These are phyloP conservation scores for Sporothrix variecibatus DNA, from an alignment of 2,329 filamentous ascomycete genomes.

Conservation along the genomic window DNA sequence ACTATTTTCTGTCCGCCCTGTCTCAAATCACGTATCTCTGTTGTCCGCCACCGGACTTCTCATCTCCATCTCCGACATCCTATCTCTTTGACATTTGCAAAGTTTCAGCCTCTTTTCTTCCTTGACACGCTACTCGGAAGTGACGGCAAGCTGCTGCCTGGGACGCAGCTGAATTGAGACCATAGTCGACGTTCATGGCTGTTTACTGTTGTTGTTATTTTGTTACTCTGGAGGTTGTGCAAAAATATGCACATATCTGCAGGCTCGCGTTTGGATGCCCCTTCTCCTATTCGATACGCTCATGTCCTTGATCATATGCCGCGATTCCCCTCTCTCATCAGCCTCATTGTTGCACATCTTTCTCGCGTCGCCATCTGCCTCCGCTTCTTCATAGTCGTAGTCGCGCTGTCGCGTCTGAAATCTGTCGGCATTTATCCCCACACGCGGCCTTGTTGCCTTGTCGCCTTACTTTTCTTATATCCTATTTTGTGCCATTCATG, in stretches of 20 bases:
- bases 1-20: not conserved
- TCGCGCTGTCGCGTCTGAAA: not conserved
- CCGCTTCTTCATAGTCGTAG: not conserved
- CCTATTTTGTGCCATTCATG: not conserved
- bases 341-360: not conserved
- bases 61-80: not conserved
- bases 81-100: not conserved
- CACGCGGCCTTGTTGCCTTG: not conserved
- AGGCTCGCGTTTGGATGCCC: not conserved
- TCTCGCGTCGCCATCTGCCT: not conserved
- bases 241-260: not conserved
- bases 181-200: not conserved
- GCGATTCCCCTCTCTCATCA: not conserved
- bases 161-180: not conserved
- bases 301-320: too few relatives aligned
- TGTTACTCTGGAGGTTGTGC: not conserved
- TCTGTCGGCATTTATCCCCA: not conserved
- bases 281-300: not conserved
- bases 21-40: not conserved
- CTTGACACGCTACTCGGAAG: too few relatives aligned
- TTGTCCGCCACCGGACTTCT: not conserved
- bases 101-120: not conserved
- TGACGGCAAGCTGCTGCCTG: not conserved
- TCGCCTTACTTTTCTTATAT: not conserved
- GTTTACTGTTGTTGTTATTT: not conserved